phyloP scores from a whole-genome alignment of 257 asterid species.

The Pogostemon cablin region DNA sequence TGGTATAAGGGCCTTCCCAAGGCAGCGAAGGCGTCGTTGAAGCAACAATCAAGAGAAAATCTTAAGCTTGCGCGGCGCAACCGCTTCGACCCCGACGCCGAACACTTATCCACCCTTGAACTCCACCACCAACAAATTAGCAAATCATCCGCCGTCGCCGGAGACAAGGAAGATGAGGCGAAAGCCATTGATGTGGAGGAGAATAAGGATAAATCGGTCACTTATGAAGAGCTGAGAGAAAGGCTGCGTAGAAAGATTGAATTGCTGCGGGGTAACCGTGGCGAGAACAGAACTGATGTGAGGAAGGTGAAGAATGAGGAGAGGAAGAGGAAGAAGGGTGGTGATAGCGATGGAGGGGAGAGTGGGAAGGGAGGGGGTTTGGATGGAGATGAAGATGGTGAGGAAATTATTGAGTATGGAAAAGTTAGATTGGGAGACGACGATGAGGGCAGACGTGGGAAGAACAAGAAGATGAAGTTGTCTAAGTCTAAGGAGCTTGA shows the following conservation, averaged over 20 bases:
- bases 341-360: constrained; percentile 38
- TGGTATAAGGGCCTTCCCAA: constrained; percentile 81
- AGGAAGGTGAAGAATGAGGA: constrained; percentile 42
- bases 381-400: constrained; percentile 40
- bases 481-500: constrained; percentile 68
- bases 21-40: constrained; percentile 73
- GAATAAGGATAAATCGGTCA: constrained; percentile 48
- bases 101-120: constrained; percentile 53
- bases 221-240: constrained; percentile 72
- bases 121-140: constrained; percentile 48
- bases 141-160: constrained; percentile 33
- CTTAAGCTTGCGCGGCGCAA: constrained; percentile 71
- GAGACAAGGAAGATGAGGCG: constrained; percentile 22
- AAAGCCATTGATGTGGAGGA: constrained; percentile 35
- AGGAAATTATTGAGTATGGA: constrained; percentile 75
- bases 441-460: constrained; percentile 40
- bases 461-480: constrained; percentile 60
- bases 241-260: constrained; percentile 68
- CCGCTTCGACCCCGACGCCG: constrained; percentile 79
- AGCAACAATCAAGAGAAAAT: constrained; percentile 62
- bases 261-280: constrained; percentile 68
- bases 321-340: constrained; percentile 52
- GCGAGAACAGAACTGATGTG: constrained; percentile 44
- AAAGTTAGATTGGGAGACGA: constrained; percentile 72
- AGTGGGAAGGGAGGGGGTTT: constrained; percentile 35